Evolutionary conservation across 345 rosid genomes (phyloP).

Genomic region (Iberis pinnata): DNA sequence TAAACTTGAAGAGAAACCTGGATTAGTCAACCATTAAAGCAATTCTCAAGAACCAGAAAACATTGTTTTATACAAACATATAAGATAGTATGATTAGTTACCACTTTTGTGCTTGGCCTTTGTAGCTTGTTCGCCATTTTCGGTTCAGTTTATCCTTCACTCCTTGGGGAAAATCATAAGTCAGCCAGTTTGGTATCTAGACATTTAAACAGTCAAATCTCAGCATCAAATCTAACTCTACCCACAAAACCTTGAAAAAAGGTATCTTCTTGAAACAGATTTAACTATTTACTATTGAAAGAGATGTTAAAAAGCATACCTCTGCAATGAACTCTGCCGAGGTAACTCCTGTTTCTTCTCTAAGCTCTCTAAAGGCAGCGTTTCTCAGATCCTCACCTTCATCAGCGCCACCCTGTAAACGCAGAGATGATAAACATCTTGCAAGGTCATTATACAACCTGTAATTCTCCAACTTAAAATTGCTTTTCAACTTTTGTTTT

Average conservation of each 20-base stretch:
- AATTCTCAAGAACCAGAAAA: too few relatives aligned
- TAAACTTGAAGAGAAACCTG: conserved; percentile 75
- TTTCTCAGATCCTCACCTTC: conserved; percentile 58
- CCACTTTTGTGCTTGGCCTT: conserved; percentile 88
- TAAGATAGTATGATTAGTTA: conserved; percentile 20
- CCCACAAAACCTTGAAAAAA: neutral
- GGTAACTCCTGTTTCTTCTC: conserved; percentile 76
- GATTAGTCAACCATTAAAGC: conserved; percentile 4
- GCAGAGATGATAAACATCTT: neutral
- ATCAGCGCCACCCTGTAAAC: conserved; percentile 61
- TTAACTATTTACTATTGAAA: conserved; percentile 22
- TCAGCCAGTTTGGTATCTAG: conserved; percentile 71
- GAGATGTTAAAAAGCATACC: conserved; percentile 36
- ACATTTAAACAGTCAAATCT: conserved; percentile 1
- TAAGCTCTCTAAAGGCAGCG: conserved; percentile 64
- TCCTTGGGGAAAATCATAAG: conserved; percentile 56
- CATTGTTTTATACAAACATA: too few relatives aligned
- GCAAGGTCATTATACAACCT: neutral
- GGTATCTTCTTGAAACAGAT: neutral
- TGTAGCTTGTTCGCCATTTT: conserved; percentile 58
- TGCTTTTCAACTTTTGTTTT: neutral
- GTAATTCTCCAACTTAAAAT: neutral
- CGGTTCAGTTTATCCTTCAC: conserved; percentile 43
- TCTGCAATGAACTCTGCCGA: conserved; percentile 69
- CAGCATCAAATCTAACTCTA: neutral